Percentiles rank a stretch among this genome's conserved stretches.
These are phyloP conservation scores for Rhynchospora pubera DNA, from an alignment of 176 grass and related monocot species.

Conservation along the genomic window DNA sequence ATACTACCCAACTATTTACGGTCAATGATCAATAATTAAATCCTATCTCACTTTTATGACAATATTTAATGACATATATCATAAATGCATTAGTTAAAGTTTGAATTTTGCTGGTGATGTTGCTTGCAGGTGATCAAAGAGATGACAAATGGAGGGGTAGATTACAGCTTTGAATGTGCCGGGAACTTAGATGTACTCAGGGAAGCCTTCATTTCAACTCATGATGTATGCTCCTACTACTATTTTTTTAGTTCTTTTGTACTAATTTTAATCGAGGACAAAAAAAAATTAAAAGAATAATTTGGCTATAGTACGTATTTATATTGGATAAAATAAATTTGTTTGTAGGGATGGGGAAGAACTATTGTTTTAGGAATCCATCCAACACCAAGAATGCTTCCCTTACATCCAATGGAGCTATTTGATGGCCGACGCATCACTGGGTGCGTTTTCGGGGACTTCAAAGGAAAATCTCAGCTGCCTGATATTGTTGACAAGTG, in stretches of 20 bases:
- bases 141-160: constrained; percentile 68
- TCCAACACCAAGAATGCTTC: constrained; percentile 53
- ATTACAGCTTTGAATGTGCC: constrained; percentile 85
- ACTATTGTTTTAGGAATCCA: constrained; percentile 80
- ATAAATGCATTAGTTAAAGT: background rate
- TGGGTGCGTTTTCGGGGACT: constrained; percentile 56
- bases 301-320: background rate
- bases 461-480: constrained; percentile 85
- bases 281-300: background rate
- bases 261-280: background rate
- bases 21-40: background rate
- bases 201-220: constrained; percentile 70
- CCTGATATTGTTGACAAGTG: constrained; percentile 52
- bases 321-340: background rate
- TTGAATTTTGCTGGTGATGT: background rate
- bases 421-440: constrained; percentile 62
- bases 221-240: constrained; percentile 31
- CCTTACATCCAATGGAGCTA: constrained; percentile 87
- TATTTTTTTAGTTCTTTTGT: background rate
- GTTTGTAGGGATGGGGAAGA: constrained; percentile 63
- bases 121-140: constrained; percentile 50
- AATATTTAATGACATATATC: background rate
- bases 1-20: background rate
- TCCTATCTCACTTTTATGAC: background rate
- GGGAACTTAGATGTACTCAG: constrained; percentile 54